phyloP scores from a whole-genome alignment of 805 yeast genomes.

The Trichomonascus vanleenenianus region DNA sequence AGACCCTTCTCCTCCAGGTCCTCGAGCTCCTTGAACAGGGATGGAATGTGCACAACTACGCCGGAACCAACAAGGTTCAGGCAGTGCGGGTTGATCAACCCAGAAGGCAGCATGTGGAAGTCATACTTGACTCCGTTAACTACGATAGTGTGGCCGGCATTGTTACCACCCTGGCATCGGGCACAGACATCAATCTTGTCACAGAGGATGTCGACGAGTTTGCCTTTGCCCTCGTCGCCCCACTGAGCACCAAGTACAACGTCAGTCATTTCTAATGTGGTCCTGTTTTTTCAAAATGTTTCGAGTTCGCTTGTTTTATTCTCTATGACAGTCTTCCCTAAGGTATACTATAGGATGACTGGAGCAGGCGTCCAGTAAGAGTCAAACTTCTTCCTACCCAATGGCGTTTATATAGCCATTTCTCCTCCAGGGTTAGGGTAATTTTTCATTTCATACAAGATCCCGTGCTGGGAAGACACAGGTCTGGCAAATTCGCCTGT shows the following conservation, averaged over 20 bases:
- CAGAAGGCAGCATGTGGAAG: constrained; percentile 98
- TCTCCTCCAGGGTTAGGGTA: too few relatives aligned
- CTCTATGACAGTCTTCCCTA: constrained; percentile 1
- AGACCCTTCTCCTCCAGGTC: constrained; percentile 78
- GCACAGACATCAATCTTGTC: constrained; percentile 96
- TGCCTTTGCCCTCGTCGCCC: constrained; percentile 99
- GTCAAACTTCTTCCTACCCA: not conserved
- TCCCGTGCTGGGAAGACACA: too few relatives aligned
- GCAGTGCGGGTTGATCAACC: constrained; percentile 92
- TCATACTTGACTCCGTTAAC: constrained; percentile 84
- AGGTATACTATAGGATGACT: constrained; percentile 8
- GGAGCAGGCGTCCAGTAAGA: constrained; percentile 18
- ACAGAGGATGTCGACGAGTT: constrained; percentile 89
- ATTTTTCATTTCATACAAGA: too few relatives aligned
- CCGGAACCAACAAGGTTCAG: constrained; percentile 89
- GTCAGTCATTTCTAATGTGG: constrained; percentile 48
- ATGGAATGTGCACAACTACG: constrained; percentile 92
- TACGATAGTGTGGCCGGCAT: constrained; percentile 98
- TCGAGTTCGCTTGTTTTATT: not conserved
- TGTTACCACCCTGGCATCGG: constrained; percentile 95
- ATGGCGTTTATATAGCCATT: too few relatives aligned
- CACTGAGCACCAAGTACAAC: constrained; percentile 98
- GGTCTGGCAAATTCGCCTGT: too few relatives aligned
- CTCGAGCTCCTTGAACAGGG: constrained; percentile 80
- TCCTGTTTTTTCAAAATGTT: not conserved